Evolutionary conservation across 1,139 yeast genomes (phyloP).

Genomic region (Taphrina deformans): DNA sequence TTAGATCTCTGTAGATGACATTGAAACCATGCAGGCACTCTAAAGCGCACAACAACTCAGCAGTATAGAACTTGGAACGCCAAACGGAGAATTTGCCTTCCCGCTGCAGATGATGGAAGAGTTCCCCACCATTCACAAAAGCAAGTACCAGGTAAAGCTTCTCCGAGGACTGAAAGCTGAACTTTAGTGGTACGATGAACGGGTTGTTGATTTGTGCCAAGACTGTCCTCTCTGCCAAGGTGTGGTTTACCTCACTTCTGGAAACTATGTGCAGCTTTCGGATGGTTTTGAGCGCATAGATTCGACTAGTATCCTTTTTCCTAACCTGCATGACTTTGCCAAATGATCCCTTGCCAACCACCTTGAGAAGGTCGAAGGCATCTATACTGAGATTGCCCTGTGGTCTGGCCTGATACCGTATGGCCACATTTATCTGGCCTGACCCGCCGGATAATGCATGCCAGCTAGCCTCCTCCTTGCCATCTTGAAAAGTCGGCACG

Average conservation of each 20-base stretch:
- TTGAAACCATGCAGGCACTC: slow-evolving; percentile 88
- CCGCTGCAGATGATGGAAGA: slow-evolving; percentile 88
- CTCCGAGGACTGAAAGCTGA: slow-evolving; percentile 94
- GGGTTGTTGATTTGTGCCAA: slow-evolving; percentile 91
- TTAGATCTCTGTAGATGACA: slow-evolving; percentile 90
- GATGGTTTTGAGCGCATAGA: slow-evolving; percentile 89
- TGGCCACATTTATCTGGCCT: slow-evolving; percentile 57
- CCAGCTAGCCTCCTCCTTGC: slow-evolving; percentile 41
- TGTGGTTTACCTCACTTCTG: slow-evolving; percentile 92
- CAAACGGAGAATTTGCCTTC: slow-evolving; percentile 88
- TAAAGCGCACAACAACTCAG: slow-evolving; percentile 87
- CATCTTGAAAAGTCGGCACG: slow-evolving; percentile 41
- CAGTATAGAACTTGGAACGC: slow-evolving; percentile 87
- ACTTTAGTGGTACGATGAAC: slow-evolving; percentile 96
- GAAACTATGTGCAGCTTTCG: slow-evolving; percentile 92
- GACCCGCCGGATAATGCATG: slow-evolving; percentile 46
- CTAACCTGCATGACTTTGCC: slow-evolving; percentile 99
- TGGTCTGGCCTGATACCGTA: slow-evolving; percentile 75
- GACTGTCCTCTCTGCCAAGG: slow-evolving; percentile 92
- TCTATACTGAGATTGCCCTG: slow-evolving; percentile 76
- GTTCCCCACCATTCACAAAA: slow-evolving; percentile 95
- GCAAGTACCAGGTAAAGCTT: slow-evolving; percentile 86
- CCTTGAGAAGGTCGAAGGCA: slow-evolving; percentile 88
- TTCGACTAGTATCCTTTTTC: slow-evolving; percentile 89
- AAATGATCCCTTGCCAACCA: slow-evolving; percentile 95